A percentile compares a stretch with the other conserved stretches of the same genome.
Conservation (phyloP, 108 stramenopile species). For the Cyclostephanos invisitatus region DNA sequence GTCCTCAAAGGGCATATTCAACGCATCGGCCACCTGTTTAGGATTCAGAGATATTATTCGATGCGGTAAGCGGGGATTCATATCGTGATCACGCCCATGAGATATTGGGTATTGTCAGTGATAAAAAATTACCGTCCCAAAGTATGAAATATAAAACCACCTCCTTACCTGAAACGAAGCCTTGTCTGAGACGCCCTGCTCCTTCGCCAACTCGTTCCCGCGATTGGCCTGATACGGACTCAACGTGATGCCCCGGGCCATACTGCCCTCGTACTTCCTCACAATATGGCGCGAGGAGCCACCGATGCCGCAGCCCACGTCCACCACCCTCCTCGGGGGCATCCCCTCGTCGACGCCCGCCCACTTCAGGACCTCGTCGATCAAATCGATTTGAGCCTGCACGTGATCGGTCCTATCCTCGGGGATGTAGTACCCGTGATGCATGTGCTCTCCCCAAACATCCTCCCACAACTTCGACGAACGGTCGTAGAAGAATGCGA, state of each 20-base stretch:
- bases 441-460: conserved; percentile 93
- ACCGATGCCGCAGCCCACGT: conserved; percentile 96
- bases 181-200: conserved; percentile 76
- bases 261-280: conserved; percentile 61
- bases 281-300: conserved; percentile 91
- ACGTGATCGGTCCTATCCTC: conserved; percentile 75
- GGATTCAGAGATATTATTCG: background rate
- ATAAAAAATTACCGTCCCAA: background rate
- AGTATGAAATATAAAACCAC: conserved; percentile 8
- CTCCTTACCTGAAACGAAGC: conserved; percentile 63
- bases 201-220: conserved; percentile 81
- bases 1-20: conserved; percentile 87
- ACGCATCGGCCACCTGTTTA: conserved; percentile 89
- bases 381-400: conserved; percentile 92
- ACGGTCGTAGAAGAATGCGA: conserved; percentile 95
- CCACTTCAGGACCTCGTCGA: conserved; percentile 92
- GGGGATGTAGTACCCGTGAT: conserved; percentile 88
- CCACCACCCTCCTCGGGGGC: conserved; percentile 53
- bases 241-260: conserved; percentile 86
- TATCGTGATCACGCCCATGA: background rate
- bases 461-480: conserved; percentile 93
- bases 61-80: background rate
- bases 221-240: conserved; percentile 91
- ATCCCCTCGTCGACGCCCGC: conserved; percentile 52
- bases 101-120: background rate